phyloP scores from a whole-genome alignment of 768 basidiomycete genomes.

The Suillus lakei region DNA sequence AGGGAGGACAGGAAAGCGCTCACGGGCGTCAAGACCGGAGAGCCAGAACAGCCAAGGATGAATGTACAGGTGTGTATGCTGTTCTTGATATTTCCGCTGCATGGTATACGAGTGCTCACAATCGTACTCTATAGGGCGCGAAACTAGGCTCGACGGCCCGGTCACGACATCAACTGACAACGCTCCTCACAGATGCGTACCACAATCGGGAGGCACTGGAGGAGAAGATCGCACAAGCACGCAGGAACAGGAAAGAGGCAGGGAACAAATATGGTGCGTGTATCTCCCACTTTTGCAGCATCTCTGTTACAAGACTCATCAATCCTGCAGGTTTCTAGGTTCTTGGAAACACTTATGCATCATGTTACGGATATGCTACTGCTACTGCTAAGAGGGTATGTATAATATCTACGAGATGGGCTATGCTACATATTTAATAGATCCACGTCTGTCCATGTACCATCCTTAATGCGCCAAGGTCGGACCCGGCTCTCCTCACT shows the following conservation, averaged over 20 bases:
- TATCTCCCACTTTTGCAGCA: not conserved
- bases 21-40: constrained; percentile 59
- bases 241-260: constrained; percentile 85
- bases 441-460: not conserved
- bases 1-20: constrained; percentile 78
- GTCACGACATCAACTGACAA: constrained; percentile 78
- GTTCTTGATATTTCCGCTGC: not conserved
- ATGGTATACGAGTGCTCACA: not conserved
- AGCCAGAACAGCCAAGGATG: constrained; percentile 70
- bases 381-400: constrained; percentile 8
- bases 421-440: constrained; percentile 28
- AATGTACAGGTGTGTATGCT: constrained; percentile 69
- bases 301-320: not conserved
- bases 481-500: not conserved
- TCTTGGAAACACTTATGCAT: not conserved
- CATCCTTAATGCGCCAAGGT: not conserved
- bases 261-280: constrained; percentile 90
- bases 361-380: constrained; percentile 3
- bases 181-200: constrained; percentile 82
- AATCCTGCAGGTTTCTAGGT: constrained; percentile 27
- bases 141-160: constrained; percentile 73
- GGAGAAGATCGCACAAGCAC: constrained; percentile 82
- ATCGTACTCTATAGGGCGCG: constrained; percentile 53
- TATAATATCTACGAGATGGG: constrained; percentile 22
- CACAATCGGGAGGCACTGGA: constrained; percentile 82